Evolutionary conservation across 768 basidiomycete species (phyloP), one percentile per base, ranked within the genome.

Genomic region (Panaeolus cyanescens): DNA sequence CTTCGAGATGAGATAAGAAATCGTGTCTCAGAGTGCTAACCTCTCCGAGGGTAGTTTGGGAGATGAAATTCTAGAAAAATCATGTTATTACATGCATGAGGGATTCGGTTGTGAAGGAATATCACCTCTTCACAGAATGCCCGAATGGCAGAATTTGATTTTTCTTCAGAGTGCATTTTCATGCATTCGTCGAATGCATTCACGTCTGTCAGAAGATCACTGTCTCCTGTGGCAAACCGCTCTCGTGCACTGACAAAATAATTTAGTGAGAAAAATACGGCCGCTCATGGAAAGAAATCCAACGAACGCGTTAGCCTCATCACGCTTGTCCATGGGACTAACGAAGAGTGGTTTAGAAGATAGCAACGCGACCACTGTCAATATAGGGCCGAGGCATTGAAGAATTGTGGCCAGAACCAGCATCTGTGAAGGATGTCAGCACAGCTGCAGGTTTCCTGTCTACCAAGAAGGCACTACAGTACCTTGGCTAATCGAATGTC

Each of bases 401-500:
- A 98, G 95, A 50, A 96, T 83, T 5, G 88, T 84, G 0, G 85
- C 94, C 0, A 97, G 79, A 6, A 97, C 84, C 22, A 98, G 84
- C 91, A 98, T 96, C 91, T 92, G 61, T n/a, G 39, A 20, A 56
- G 13, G 57, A 56, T 15, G 20, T 56, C 25, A 15, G 53, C 36
- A 5, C 57, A 36, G 25, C 17, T 9, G 37, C 45, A 17, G 22
- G 2, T 20, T 25, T 32, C 12, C 30, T 20, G 10, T 19, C 59
- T 45, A 28, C 31, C 32, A 31, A 17, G 1, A 4, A 6, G 17
- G 25, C 9, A 39, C 68, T 12, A 59, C n/a, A n/a, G n/a, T n/a
- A 91, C 91, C 81, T 97, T 98, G 7, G 87, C 93, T 28, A 98
- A 81, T 37, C 93, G 83, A 9, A 96, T 77, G 73, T 98, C 96